These are phyloP conservation scores for Gossypium turneri DNA, from an alignment of 345 rosid genomes.

Conservation along the genomic window DNA sequence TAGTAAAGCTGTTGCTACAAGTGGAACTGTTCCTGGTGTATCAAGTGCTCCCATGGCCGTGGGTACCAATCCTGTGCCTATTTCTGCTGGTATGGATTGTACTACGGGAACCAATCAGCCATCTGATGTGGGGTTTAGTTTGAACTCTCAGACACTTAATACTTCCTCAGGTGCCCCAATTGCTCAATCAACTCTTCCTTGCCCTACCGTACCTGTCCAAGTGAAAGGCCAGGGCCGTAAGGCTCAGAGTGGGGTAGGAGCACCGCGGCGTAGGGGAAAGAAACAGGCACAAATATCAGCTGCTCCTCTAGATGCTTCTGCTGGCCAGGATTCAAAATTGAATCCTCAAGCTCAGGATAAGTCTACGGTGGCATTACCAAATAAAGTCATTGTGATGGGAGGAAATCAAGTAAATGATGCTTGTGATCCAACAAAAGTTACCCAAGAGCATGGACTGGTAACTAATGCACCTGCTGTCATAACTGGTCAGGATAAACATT, in stretches of 20 bases:
- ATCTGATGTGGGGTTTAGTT: constrained; percentile 31
- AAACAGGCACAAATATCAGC: constrained; percentile 35
- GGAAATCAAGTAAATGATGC: constrained; percentile 39
- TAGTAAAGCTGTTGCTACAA: constrained; percentile 17
- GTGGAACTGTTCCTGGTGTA: constrained; percentile 27
- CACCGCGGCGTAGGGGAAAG: constrained; percentile 43
- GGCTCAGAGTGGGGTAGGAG: constrained; percentile 9
- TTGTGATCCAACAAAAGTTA: constrained; percentile 32
- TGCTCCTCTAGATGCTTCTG: constrained; percentile 41
- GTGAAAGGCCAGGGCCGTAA: not conserved
- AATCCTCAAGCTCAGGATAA: constrained; percentile 27
- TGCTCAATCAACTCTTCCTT: constrained; percentile 17
- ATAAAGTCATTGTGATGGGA: constrained; percentile 23
- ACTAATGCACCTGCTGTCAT: not conserved
- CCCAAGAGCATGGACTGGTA: constrained; percentile 32
- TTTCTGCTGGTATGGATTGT: constrained; percentile 26
- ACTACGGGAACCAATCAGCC: constrained; percentile 21
- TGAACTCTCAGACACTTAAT: constrained; percentile 29
- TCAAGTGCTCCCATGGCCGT: constrained; percentile 23
- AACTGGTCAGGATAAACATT: constrained; percentile 13
- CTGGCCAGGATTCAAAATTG: constrained; percentile 43
- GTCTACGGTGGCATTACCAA: constrained; percentile 22
- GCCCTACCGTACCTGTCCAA: constrained; percentile 5
- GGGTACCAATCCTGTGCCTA: constrained; percentile 23
- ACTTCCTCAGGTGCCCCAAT: constrained; percentile 27